These are phyloP conservation scores for Pseudogymnoascus sp. DNA, from an alignment of 2,329 filamentous ascomycete genomes.

Conservation along the genomic window DNA sequence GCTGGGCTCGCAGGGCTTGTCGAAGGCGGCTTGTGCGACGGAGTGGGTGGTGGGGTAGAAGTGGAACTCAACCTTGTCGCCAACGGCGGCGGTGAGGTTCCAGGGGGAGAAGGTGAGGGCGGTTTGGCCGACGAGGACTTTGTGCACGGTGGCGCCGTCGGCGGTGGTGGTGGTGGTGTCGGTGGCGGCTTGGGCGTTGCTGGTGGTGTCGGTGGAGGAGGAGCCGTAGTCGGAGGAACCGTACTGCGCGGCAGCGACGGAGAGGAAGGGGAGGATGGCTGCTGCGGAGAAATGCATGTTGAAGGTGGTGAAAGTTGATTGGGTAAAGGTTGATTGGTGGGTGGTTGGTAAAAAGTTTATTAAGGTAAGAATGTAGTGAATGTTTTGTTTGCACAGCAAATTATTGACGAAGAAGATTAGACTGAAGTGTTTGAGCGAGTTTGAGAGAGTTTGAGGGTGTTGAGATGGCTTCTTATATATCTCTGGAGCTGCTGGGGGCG, in stretches of 20 bases:
- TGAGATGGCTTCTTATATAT: not conserved
- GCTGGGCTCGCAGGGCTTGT: constrained; percentile 30
- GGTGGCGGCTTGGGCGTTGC: constrained; percentile 10
- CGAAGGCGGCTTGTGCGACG: constrained; percentile 36
- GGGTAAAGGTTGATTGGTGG: not conserved
- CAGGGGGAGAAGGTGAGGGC: constrained; percentile 72
- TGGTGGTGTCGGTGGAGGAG: not conserved
- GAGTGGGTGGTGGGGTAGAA: constrained; percentile 42
- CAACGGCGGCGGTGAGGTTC: constrained; percentile 29
- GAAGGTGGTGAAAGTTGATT: not conserved
- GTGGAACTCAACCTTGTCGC: constrained; percentile 31
- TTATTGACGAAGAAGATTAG: not conserved
- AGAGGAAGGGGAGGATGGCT: not conserved
- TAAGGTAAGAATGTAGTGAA: not conserved
- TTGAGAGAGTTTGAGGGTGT: not conserved
- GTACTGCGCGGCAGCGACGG: not conserved
- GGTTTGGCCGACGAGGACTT: constrained; percentile 77
- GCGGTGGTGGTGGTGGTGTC: not conserved
- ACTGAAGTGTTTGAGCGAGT: not conserved
- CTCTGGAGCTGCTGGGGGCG: not conserved
- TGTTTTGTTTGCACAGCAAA: constrained; percentile 8
- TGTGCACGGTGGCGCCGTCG: constrained; percentile 25
- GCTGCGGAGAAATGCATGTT: not conserved
- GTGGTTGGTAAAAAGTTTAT: not conserved
- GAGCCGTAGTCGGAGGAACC: constrained; percentile 1